Evolutionary conservation across 371 early-diverging fungal genomes (phyloP), one percentile per base, ranked within the genome.

Genomic region (Haplosporangium sp.): DNA sequence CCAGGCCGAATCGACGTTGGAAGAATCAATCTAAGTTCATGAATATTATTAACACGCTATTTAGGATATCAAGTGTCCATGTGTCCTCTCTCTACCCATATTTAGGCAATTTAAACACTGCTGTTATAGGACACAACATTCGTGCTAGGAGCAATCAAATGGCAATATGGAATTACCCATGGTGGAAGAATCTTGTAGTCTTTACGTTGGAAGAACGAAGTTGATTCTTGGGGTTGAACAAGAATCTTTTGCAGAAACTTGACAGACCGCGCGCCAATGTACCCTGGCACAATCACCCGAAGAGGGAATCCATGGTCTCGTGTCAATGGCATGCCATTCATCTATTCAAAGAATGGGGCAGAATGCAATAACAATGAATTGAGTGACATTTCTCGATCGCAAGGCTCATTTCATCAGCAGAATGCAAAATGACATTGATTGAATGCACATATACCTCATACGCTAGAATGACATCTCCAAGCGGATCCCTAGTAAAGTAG

Each of bases 101-200:
- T 53, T 40, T n/a, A n/a, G n/a, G n/a, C n/a, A n/a, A n/a, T n/a
- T n/a, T n/a, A n/a, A n/a, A n/a, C n/a, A n/a, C n/a, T n/a, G n/a
- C n/a, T n/a, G n/a, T n/a, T n/a, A n/a, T n/a, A n/a, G n/a, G n/a
- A n/a, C n/a, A n/a, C n/a, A n/a, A n/a, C n/a, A n/a, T n/a, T n/a
- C n/a, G n/a, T n/a, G n/a, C n/a, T n/a, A n/a, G n/a, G 12, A 16
- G 5, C 6, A 41, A 41, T 18, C 1, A 37, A 54, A 54, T 23
- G 36, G 36, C 7, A 43, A 43, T 43, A 43, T 43, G 43, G 54
- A 6, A 11, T 46, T 83, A 83, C 87, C 81, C 85, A 73, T 62
- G 86, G 84, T 1, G 95, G 95, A 20, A 95, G 82, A 12, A 93
- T 93, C 74, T 94, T 94, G 81, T 95, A 94, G 69, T 95, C 96